A percentile compares a stretch with the other conserved stretches of the same genome.
Evolutionary conservation across 2,329 filamentous ascomycete genomes (phyloP).

Genomic region (Beauveria caledonica): DNA sequence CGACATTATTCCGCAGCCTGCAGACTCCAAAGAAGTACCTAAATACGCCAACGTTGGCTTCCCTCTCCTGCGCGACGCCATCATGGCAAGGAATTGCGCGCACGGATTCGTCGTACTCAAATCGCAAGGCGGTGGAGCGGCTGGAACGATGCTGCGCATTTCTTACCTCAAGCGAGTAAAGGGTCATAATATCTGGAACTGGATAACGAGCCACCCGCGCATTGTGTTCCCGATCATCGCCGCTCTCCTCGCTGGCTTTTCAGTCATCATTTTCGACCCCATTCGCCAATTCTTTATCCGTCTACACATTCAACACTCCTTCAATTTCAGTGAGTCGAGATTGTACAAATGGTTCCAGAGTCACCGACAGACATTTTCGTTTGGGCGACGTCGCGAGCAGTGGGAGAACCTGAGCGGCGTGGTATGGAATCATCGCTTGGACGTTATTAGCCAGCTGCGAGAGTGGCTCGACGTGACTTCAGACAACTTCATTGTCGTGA

Average conservation of each 20-base stretch:
- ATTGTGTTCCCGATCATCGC: conserved; percentile 79
- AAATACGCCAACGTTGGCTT: conserved; percentile 78
- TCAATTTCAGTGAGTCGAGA: conserved; percentile 64
- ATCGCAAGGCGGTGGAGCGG: conserved; percentile 62
- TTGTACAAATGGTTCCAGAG: conserved; percentile 73
- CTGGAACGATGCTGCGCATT: conserved; percentile 68
- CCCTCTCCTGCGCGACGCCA: conserved; percentile 60
- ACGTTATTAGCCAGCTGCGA: conserved; percentile 72
- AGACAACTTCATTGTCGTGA: conserved; percentile 88
- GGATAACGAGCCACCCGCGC: conserved; percentile 76
- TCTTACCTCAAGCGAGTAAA: conserved; percentile 77
- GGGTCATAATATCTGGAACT: conserved; percentile 73
- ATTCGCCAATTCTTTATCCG: conserved; percentile 91
- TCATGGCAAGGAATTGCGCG: conserved; percentile 87
- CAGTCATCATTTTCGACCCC: conserved; percentile 86
- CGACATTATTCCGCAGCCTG: conserved; percentile 74
- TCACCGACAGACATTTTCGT: conserved; percentile 54
- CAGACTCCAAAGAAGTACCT: conserved; percentile 78
- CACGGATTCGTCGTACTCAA: conserved; percentile 72
- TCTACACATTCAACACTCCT: conserved; percentile 70
- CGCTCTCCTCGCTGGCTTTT: conserved; percentile 72
- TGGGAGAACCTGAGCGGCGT: conserved; percentile 60
- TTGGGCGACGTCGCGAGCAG: conserved; percentile 49
- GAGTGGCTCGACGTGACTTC: conserved; percentile 82
- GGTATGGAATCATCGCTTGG: conserved; percentile 81